Evolutionary conservation across 2,329 filamentous ascomycete genomes (phyloP), one percentile per base, ranked within the genome.

Genomic region (Stachybotrys elegans): DNA sequence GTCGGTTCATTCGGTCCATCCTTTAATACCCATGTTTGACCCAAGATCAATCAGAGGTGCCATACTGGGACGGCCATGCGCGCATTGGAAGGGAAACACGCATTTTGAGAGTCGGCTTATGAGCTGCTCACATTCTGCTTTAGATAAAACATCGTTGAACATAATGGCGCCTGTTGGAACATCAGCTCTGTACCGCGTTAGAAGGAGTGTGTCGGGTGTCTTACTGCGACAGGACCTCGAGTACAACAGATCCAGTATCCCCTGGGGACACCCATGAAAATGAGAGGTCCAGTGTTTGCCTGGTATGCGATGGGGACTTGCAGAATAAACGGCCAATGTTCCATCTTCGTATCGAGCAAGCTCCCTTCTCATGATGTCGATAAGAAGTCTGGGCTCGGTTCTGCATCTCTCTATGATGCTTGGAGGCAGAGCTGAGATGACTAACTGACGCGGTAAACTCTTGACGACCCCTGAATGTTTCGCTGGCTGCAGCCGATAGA

Each of bases 81-180:
- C 88, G 62, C 88, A 94, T 58, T 88, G 83, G 51, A 93, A 93
- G 0, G 88, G 88, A 49, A 92, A 88, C 0, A 71, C 72, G 51
- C 85, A 90, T 1, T 55, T 57, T 0, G 76, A 73, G n/a, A 93
- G 65, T 4, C 71, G 70, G 2, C 43, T 48, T 0, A 92, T 60
- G 25, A 93, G 61, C 1, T 61, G 57, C 9, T 65, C 52, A 52
- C 88, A 92, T 50, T 88, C 73, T 0, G 70, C 62, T 1, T 59
- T 49, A 0, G 70, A 72, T 7, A 93, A 65, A 6, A 67, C 57
- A 55, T 94, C 88, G 53, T 92, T 92, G 65, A 94, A 94, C 86
- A 91, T 92, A 59, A 93, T 82, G 3, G 88, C 86, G 27, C 69
- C 72, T 75, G 14, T 0, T 2, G 16, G 1, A 12, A 21, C 5